phyloP scores from a whole-genome alignment of 768 basidiomycete species.

The Exsudoporus frostii region DNA sequence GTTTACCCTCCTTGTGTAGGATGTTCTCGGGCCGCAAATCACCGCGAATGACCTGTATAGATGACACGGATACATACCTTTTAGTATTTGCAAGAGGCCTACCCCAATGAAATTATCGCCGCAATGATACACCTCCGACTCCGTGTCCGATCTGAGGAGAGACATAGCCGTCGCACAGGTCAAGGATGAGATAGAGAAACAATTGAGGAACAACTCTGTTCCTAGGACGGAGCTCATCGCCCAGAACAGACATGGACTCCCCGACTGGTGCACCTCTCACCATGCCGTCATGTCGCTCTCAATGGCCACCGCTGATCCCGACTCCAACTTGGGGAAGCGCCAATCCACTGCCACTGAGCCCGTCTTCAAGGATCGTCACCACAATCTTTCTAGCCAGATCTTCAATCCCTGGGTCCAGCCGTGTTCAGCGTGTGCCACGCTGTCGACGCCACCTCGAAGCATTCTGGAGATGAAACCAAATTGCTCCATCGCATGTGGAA shows the following conservation, averaged over 20 bases:
- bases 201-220: no score
- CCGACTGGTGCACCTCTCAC: no score
- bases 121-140: not conserved
- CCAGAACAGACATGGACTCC: no score
- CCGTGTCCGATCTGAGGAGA: not conserved
- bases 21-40: not conserved
- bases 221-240: no score
- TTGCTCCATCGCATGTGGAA: not conserved
- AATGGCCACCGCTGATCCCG: not conserved
- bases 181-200: not conserved
- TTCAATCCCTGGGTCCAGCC: not conserved
- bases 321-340: not conserved
- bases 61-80: not conserved
- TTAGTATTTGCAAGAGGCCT: not conserved
- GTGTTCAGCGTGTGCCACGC: not conserved
- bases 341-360: not conserved
- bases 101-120: not conserved
- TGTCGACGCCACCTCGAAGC: not conserved
- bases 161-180: not conserved
- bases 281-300: not conserved
- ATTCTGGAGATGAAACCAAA: not conserved
- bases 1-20: not conserved
- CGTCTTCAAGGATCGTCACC: not conserved
- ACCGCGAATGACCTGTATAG: no score
- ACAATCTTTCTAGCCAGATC: not conserved